phyloP scores from a whole-genome alignment of 2,329 filamentous ascomycete genomes.

The Gyromitra esculenta region DNA sequence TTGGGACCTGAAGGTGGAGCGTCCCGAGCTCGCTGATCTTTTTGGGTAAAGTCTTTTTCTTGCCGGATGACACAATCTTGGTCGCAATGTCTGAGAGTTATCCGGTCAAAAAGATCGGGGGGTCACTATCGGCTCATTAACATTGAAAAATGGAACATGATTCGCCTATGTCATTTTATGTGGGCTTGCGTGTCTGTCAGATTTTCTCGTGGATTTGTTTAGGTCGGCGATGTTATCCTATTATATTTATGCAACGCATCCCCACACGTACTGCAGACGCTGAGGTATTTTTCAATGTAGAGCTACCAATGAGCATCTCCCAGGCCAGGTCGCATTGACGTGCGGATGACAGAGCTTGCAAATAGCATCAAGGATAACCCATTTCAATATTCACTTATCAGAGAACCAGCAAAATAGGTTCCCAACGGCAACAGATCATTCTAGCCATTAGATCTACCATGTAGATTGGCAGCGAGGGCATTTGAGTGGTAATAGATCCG shows the following conservation, averaged over 20 bases:
- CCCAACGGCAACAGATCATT: background rate
- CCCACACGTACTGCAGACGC: background rate
- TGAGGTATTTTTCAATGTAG: background rate
- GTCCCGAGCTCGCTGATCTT: constrained; percentile 9
- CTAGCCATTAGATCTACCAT: background rate
- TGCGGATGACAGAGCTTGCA: background rate
- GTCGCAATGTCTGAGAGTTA: background rate
- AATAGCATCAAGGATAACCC: background rate
- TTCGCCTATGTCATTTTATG: background rate
- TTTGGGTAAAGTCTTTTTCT: background rate
- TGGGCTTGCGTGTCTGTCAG: background rate
- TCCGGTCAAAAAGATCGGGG: background rate
- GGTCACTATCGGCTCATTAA: background rate
- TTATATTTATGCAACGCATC: background rate
- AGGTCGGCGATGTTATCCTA: constrained; percentile 4
- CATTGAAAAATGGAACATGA: background rate
- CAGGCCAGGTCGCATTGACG: background rate
- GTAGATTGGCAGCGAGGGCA: no score
- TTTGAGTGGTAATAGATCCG: background rate
- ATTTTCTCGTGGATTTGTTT: background rate
- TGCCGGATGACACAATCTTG: constrained; percentile 4
- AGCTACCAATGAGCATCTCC: background rate
- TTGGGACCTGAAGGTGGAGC: background rate
- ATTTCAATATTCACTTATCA: background rate
- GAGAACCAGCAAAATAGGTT: background rate